phyloP scores from a whole-genome alignment of 2,329 filamentous ascomycete genomes.

The Epichloe typhina region DNA sequence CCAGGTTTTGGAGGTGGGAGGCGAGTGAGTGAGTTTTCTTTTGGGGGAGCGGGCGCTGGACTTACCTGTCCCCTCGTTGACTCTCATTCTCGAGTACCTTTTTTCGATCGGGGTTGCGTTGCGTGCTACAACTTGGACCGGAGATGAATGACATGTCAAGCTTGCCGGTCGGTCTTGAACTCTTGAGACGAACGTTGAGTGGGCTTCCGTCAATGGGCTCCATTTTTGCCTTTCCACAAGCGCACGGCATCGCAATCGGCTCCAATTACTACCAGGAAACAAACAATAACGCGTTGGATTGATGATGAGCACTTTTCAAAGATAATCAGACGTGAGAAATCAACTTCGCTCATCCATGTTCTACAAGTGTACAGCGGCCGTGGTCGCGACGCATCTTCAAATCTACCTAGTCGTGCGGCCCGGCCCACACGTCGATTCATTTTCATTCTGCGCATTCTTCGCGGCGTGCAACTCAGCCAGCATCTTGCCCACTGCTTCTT shows the following conservation, averaged over 20 bases:
- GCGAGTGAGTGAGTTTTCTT: not conserved
- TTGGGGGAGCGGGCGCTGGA: not conserved
- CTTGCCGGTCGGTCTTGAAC: too few relatives aligned
- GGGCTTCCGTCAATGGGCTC: not conserved
- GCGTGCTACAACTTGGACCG: too few relatives aligned
- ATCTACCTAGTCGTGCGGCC: not conserved
- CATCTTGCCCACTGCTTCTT: slow-evolving; percentile 11
- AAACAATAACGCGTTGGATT: too few relatives aligned
- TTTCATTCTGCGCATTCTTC: not conserved
- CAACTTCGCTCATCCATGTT: too few relatives aligned
- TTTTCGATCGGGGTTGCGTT: not conserved
- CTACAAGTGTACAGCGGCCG: not conserved
- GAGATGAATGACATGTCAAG: not conserved
- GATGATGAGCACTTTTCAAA: too few relatives aligned
- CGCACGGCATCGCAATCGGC: too few relatives aligned
- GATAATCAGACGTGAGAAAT: too few relatives aligned
- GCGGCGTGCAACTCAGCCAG: slow-evolving; percentile 10
- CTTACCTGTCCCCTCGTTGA: slow-evolving; percentile 32
- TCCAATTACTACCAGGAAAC: too few relatives aligned
- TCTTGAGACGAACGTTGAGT: too few relatives aligned
- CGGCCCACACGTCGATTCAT: not conserved
- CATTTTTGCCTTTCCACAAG: not conserved
- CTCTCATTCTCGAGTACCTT: slow-evolving; percentile 21
- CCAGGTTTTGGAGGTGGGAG: not conserved
- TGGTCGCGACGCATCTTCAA: not conserved